phyloP scores from a whole-genome alignment of 352 stramenopile species.

The Pythium dissotocum region DNA sequence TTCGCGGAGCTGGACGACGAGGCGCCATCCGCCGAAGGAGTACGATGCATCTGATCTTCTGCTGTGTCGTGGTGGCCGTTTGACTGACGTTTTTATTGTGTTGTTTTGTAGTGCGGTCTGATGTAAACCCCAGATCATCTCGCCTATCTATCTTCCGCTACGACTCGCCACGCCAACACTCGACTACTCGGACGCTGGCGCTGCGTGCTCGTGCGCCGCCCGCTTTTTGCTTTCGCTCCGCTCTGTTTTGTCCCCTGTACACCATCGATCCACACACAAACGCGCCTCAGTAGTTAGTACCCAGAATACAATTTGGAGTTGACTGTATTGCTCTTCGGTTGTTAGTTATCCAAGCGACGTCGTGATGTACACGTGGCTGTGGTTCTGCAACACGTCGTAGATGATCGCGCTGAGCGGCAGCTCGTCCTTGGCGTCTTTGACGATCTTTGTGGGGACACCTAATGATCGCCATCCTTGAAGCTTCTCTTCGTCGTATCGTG shows the following conservation, averaged over 20 bases:
- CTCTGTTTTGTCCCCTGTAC: constrained; percentile 27
- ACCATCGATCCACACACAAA: constrained; percentile 8
- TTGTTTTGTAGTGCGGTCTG: constrained; percentile 25
- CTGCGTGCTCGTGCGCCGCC: not conserved
- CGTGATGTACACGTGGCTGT: constrained; percentile 68
- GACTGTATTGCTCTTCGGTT: not conserved
- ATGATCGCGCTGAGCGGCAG: constrained; percentile 58
- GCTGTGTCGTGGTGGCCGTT: not conserved
- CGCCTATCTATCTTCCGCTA: constrained; percentile 25
- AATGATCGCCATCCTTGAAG: constrained; percentile 55
- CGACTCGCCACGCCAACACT: not conserved
- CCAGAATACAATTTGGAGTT: constrained; percentile 24
- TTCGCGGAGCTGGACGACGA: constrained; percentile 55
- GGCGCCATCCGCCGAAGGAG: constrained; percentile 45
- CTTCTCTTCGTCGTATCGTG: constrained; percentile 57
- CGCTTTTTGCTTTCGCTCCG: constrained; percentile 11
- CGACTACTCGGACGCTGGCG: not conserved
- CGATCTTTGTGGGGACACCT: constrained; percentile 42
- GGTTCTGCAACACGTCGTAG: constrained; percentile 61
- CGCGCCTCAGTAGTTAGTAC: constrained; percentile 12
- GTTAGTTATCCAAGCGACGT: constrained; percentile 30
- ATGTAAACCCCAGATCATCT: constrained; percentile 24
- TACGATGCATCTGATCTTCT: constrained; percentile 31
- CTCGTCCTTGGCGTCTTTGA: constrained; percentile 45
- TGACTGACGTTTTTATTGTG: not conserved